A percentile compares a stretch with the other conserved stretches of the same genome.
These are phyloP conservation scores for Hypoxylon sp. DNA, from an alignment of 2,329 filamentous ascomycete species.

Conservation along the genomic window DNA sequence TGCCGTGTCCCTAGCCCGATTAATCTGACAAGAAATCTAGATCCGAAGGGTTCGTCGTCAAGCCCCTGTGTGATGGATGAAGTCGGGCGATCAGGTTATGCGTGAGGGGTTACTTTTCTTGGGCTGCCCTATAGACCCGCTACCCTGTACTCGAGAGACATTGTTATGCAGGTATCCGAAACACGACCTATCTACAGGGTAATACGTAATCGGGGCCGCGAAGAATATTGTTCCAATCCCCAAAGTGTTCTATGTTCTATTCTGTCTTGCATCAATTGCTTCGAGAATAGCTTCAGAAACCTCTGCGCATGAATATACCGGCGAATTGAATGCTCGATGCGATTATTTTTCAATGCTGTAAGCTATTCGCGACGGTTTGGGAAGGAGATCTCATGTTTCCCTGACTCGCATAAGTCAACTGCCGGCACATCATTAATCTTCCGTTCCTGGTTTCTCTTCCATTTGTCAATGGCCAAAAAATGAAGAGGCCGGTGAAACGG, in stretches of 20 bases:
- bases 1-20: background rate
- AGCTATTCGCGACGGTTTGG: conserved; percentile 1
- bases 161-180: background rate
- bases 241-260: background rate
- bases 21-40: background rate
- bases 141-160: no score
- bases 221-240: background rate
- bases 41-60: background rate
- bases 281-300: background rate
- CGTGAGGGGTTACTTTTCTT: background rate
- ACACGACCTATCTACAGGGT: background rate
- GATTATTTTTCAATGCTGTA: background rate
- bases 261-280: background rate
- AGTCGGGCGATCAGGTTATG: background rate
- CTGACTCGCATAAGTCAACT: conserved; percentile 9
- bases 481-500: conserved; percentile 17
- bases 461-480: conserved; percentile 18
- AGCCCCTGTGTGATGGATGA: background rate
- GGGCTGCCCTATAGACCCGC: background rate
- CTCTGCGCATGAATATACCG: background rate
- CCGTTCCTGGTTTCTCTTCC: conserved; percentile 7
- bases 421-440: conserved; percentile 13
- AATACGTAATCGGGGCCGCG: background rate
- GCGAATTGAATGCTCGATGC: background rate
- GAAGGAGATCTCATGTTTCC: conserved; percentile 13